Conservation (phyloP, 169 alveolate genomes). For the Cryptosporidium felis region DNA sequence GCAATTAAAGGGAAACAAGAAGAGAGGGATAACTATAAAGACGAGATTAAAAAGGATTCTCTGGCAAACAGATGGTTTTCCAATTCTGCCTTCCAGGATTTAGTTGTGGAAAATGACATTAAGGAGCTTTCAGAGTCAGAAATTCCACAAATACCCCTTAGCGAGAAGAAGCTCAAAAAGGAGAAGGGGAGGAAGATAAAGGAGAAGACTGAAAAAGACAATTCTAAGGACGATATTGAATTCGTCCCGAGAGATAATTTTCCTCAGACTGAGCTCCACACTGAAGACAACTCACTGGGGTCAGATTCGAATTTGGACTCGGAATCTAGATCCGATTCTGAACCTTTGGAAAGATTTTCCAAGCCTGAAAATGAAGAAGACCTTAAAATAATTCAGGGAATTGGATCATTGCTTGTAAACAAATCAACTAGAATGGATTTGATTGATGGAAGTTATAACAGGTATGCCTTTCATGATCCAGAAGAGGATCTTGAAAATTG, state of each 20-base stretch:
- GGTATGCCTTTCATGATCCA: conserved; percentile 90
- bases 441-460: conserved; percentile 93
- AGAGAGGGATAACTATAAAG: conserved; percentile 30
- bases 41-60: conserved; percentile 36
- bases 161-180: conserved; percentile 71
- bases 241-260: conserved; percentile 54
- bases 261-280: background rate
- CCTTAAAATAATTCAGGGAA: conserved; percentile 72
- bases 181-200: conserved; percentile 42
- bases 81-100: conserved; percentile 66
- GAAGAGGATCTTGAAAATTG: conserved; percentile 73
- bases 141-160: conserved; percentile 60
- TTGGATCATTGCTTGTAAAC: conserved; percentile 81
- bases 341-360: conserved; percentile 55
- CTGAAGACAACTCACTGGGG: background rate
- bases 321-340: background rate
- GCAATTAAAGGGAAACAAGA: background rate
- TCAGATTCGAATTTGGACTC: background rate
- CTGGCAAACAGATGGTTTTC: conserved; percentile 46
- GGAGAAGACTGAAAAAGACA: conserved; percentile 8
- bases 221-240: conserved; percentile 68
- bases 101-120: conserved; percentile 8
- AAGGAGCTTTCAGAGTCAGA: conserved; percentile 68
- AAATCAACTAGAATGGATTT: conserved; percentile 91
- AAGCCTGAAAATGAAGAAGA: conserved; percentile 76